Conservation (phyloP, 2,329 filamentous ascomycete species). For the Exophiala xenobiotica region DNA sequence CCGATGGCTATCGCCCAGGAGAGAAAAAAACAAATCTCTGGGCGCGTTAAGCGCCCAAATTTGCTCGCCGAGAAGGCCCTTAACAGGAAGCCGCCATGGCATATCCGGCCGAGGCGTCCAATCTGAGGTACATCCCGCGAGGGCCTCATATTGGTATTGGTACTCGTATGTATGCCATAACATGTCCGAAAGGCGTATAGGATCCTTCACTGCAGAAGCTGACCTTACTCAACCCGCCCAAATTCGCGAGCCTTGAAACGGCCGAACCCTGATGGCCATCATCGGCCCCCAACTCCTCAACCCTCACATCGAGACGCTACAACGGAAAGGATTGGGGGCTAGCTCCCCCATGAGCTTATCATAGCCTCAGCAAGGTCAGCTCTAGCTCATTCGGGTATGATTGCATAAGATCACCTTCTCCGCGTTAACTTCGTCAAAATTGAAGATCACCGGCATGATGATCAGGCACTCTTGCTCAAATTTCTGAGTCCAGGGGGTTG, state of each 20-base stretch:
- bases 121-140: no score
- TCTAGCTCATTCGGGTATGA: neutral
- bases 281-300: neutral
- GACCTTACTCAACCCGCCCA: neutral
- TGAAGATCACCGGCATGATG: neutral
- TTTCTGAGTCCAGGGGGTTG: no score
- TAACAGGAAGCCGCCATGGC: no score
- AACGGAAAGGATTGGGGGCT: neutral
- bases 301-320: neutral
- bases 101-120: no score
- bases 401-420: neutral
- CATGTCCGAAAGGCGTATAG: no score
- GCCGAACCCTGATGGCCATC: neutral
- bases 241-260: neutral
- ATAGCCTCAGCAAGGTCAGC: neutral
- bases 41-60: no score
- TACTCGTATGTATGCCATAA: no score
- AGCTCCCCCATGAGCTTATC: neutral
- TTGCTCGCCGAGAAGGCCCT: no score
- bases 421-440: neutral
- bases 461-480: no score
- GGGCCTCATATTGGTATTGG: no score
- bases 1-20: neutral
- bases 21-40: no score
- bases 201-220: neutral